Conservation (phyloP, 202 grass and related monocot genomes). For the Zizania palustris region DNA sequence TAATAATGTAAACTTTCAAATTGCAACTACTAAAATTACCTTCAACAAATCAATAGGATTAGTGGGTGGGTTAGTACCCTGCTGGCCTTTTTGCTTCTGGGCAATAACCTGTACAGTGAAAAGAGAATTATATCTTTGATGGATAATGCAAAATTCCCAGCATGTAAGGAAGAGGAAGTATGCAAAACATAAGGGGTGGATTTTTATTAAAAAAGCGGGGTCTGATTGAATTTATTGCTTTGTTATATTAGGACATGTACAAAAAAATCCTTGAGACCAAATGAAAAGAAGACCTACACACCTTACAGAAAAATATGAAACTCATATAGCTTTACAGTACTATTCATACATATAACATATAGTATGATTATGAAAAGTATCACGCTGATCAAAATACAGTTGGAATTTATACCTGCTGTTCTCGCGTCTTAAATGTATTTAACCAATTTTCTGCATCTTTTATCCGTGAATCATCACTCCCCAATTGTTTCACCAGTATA, state of each 20-base stretch:
- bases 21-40: slow-evolving; percentile 51
- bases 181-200: neutral
- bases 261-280: neutral
- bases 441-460: slow-evolving; percentile 97
- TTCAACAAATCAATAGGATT: slow-evolving; percentile 78
- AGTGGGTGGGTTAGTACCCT: slow-evolving; percentile 42
- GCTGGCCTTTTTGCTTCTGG: slow-evolving; percentile 87
- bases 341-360: neutral
- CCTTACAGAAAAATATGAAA: neutral
- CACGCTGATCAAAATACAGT: neutral
- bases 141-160: neutral
- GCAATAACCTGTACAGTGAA: slow-evolving; percentile 41
- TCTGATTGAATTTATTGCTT: neutral
- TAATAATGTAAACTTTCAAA: slow-evolving; percentile 5
- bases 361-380: neutral
- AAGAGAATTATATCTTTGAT: neutral
- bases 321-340: neutral
- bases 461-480: slow-evolving; percentile 80
- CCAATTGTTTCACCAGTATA: slow-evolving; percentile 90
- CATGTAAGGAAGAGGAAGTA: neutral
- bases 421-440: slow-evolving; percentile 73
- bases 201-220: neutral
- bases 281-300: neutral
- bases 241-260: slow-evolving; percentile 4
- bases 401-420: slow-evolving; percentile 69